phyloP scores from a whole-genome alignment of 306 rosid genomes.

The Dryas octopetala region DNA sequence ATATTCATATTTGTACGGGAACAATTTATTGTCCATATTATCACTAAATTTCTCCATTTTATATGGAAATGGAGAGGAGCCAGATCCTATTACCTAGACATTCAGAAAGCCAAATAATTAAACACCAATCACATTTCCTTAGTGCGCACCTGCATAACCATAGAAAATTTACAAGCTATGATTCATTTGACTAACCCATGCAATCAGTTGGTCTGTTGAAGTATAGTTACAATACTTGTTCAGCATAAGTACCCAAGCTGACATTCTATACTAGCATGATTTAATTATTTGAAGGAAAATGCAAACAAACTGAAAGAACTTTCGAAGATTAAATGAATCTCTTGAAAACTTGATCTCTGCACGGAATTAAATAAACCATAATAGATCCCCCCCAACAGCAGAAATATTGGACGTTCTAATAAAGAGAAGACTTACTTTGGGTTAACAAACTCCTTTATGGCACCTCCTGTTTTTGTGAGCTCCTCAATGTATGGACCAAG shows the following conservation, averaged over 20 bases:
- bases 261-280: background rate
- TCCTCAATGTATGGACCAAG: conserved; percentile 87
- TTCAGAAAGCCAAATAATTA: background rate
- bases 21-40: background rate
- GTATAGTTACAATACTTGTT: background rate
- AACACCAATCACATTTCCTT: background rate
- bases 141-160: background rate
- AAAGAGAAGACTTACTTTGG: conserved; percentile 71
- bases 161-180: background rate
- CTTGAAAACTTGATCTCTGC: background rate
- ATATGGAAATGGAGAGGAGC: background rate
- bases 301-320: background rate
- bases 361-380: background rate
- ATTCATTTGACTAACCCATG: background rate
- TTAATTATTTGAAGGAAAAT: background rate
- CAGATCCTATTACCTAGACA: background rate
- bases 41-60: background rate
- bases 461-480: conserved; percentile 83
- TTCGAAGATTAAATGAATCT: background rate
- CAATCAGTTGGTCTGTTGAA: background rate
- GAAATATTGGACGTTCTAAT: background rate
- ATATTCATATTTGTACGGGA: too few relatives aligned
- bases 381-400: background rate
- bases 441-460: conserved; percentile 89
- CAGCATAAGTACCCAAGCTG: background rate